Conservation (phyloP, 371 early-diverging fungal species). For the Rhizomucor pusillus region DNA sequence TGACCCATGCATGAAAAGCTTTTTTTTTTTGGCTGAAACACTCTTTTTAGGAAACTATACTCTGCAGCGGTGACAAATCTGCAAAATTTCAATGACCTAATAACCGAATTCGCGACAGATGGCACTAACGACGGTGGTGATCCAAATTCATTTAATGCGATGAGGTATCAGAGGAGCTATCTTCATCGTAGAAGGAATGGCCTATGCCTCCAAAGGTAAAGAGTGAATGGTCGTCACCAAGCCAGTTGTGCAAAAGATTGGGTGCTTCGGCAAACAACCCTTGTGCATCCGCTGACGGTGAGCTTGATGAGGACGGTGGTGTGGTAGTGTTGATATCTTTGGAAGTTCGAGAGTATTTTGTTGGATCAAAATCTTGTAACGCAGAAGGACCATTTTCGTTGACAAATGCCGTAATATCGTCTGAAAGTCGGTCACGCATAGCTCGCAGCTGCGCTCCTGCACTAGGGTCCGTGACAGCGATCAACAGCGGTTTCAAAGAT, state of each 20-base stretch:
- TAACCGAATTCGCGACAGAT: no score
- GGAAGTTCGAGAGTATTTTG: slow-evolving; percentile 22
- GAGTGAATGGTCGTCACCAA: slow-evolving; percentile 7
- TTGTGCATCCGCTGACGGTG: background rate
- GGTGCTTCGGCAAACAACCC: slow-evolving; percentile 6
- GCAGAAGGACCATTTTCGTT: slow-evolving; percentile 37
- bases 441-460: slow-evolving; percentile 19
- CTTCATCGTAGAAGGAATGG: background rate
- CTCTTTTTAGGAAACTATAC: no score
- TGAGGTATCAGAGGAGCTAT: background rate
- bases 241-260: slow-evolving; percentile 8
- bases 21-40: no score
- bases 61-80: no score
- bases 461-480: slow-evolving; percentile 19
- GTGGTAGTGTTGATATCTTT: slow-evolving; percentile 8
- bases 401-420: slow-evolving; percentile 35
- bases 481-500: slow-evolving; percentile 22
- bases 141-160: no score
- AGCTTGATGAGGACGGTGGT: slow-evolving; percentile 1
- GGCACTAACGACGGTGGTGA: no score
- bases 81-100: no score
- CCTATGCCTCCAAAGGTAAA: slow-evolving; percentile 7
- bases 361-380: slow-evolving; percentile 34
- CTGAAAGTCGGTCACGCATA: slow-evolving; percentile 28
- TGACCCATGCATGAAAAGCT: no score